These are phyloP conservation scores for Curvularia verruculosa DNA, from an alignment of 2,329 filamentous ascomycete species.

Conservation along the genomic window DNA sequence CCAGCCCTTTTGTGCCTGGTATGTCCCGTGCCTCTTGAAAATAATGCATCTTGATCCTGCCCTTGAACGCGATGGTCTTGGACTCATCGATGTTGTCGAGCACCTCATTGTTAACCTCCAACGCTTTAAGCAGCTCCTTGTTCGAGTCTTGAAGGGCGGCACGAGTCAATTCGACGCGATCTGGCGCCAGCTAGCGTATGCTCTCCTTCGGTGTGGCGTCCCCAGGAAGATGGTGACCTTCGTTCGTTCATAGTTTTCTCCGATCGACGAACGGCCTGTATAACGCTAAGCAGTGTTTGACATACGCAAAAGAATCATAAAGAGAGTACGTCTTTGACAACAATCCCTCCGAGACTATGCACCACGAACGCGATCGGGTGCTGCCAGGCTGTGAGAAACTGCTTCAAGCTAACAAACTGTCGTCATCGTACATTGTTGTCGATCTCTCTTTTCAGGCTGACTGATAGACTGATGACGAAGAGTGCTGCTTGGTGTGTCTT, in stretches of 20 bases:
- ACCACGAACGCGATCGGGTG: neutral
- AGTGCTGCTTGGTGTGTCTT: no score
- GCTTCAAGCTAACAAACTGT: no score
- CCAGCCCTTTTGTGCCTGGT: neutral
- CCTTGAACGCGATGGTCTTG: conserved; percentile 27
- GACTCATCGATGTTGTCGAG: conserved; percentile 51
- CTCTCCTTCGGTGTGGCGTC: conserved; percentile 50
- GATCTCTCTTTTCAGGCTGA: no score
- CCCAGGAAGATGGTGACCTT: conserved; percentile 50
- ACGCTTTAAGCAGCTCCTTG: conserved; percentile 13
- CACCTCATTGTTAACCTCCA: conserved; percentile 47
- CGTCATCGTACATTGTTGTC: no score
- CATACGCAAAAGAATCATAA: no score
- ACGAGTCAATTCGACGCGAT: conserved; percentile 44
- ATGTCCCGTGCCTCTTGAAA: conserved; percentile 39
- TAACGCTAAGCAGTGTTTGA: neutral
- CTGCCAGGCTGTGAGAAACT: no score
- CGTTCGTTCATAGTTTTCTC: conserved; percentile 30
- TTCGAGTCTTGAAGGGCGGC: conserved; percentile 16
- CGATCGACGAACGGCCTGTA: conserved; percentile 46
- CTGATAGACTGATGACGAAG: no score
- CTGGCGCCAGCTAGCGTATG: conserved; percentile 41
- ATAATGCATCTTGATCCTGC: conserved; percentile 46
- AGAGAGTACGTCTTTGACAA: neutral
- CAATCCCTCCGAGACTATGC: neutral